Conservation (phyloP, 2,329 filamentous ascomycete genomes). For the Penicillium sp. region DNA sequence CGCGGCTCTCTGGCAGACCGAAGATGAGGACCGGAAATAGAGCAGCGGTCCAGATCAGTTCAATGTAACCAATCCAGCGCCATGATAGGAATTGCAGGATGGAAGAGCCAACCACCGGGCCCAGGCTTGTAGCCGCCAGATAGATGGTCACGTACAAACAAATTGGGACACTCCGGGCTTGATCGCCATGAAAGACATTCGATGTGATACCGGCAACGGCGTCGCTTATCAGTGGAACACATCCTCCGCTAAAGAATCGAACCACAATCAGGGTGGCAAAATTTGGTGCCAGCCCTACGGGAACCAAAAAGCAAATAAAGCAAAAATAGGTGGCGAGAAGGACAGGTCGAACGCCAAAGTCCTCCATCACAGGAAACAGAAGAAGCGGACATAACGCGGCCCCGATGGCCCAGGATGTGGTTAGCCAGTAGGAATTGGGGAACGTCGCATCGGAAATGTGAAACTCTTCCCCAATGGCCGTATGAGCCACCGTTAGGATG, state of each 20-base stretch:
- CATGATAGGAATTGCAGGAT: slow-evolving; percentile 35
- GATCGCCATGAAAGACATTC: slow-evolving; percentile 38
- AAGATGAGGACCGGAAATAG: slow-evolving; percentile 43
- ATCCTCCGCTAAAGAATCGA: slow-evolving; percentile 46
- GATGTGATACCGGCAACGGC: slow-evolving; percentile 37
- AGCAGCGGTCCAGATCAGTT: slow-evolving; percentile 44
- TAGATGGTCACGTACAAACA: slow-evolving; percentile 43
- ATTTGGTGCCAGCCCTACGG: slow-evolving; percentile 45
- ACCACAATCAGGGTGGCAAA: slow-evolving; percentile 47
- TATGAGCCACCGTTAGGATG: not conserved
- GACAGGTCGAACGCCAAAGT: not conserved
- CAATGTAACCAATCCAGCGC: slow-evolving; percentile 46
- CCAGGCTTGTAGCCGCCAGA: slow-evolving; percentile 42
- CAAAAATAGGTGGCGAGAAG: not conserved
- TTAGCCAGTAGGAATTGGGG: not conserved
- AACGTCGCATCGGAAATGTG: not conserved
- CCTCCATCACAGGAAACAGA: not conserved
- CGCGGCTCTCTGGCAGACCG: slow-evolving; percentile 40
- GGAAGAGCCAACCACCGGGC: slow-evolving; percentile 43
- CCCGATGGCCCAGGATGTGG: not conserved
- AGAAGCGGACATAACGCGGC: not conserved
- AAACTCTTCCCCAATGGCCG: not conserved
- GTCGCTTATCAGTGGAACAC: slow-evolving; percentile 44
- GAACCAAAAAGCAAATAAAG: slow-evolving; percentile 29
- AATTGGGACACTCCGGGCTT: slow-evolving; percentile 41